Conservation (phyloP, 2,329 filamentous ascomycete genomes). For the Aspergillus sp. region DNA sequence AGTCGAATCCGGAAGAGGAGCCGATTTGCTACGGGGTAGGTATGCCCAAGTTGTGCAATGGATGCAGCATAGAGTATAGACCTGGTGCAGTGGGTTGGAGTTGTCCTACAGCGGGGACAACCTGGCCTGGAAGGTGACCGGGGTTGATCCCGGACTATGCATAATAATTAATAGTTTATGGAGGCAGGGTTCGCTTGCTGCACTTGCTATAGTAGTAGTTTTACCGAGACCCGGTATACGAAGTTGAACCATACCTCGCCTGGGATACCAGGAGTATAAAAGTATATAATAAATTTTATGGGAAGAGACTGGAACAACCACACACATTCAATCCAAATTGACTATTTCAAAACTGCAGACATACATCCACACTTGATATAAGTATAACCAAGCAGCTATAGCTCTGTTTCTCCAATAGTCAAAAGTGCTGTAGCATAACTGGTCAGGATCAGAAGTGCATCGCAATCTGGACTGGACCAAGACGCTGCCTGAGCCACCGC, state of each 20-base stretch:
- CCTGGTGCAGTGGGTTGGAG: slow-evolving; percentile 3
- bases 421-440: slow-evolving; percentile 10
- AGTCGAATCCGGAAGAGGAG: slow-evolving; percentile 47
- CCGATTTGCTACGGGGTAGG: slow-evolving; percentile 41
- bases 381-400: background rate
- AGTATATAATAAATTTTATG: background rate
- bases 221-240: background rate
- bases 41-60: slow-evolving; percentile 7
- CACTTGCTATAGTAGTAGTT: background rate
- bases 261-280: background rate
- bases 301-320: background rate
- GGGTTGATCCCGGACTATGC: slow-evolving; percentile 5
- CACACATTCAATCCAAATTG: background rate
- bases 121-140: slow-evolving; percentile 7
- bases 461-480: slow-evolving; percentile 12
- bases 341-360: background rate
- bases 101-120: slow-evolving; percentile 5
- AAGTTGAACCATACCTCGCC: background rate
- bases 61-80: background rate
- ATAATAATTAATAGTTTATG: background rate
- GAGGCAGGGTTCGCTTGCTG: background rate
- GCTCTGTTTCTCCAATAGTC: background rate
- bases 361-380: background rate
- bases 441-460: slow-evolving; percentile 13
- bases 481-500: slow-evolving; percentile 3